Conservation (phyloP, 2,329 filamentous ascomycete species). For the Colletotrichum spinosum region DNA sequence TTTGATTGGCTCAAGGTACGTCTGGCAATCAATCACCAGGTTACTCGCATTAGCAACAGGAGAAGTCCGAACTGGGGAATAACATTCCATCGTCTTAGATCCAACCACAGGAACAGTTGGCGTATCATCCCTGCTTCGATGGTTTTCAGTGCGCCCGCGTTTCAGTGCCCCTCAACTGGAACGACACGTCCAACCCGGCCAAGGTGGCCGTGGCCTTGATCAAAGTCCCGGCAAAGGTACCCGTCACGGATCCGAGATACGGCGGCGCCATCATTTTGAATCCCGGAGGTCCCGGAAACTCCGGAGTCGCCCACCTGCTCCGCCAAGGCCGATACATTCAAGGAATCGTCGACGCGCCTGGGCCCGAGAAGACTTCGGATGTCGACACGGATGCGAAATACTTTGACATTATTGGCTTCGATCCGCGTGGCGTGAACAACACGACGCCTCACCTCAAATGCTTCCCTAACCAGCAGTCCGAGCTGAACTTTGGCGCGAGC, state of each 20-base stretch:
- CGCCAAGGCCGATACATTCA: slow-evolving; percentile 32
- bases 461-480: slow-evolving; percentile 44
- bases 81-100: slow-evolving; percentile 25
- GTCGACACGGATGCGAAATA: slow-evolving; percentile 32
- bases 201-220: slow-evolving; percentile 33
- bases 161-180: slow-evolving; percentile 37
- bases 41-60: not conserved
- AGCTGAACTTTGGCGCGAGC: not conserved
- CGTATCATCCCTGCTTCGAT: slow-evolving; percentile 29
- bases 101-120: slow-evolving; percentile 29
- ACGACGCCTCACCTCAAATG: slow-evolving; percentile 54
- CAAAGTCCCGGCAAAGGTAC: slow-evolving; percentile 35
- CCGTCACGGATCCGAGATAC: slow-evolving; percentile 36
- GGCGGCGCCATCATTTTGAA: slow-evolving; percentile 36
- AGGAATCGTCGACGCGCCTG: slow-evolving; percentile 21
- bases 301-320: slow-evolving; percentile 33
- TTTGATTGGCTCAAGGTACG: slow-evolving; percentile 19
- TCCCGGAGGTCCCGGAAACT: slow-evolving; percentile 37
- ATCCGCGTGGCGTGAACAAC: slow-evolving; percentile 55
- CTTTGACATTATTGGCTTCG: slow-evolving; percentile 57
- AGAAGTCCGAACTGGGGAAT: slow-evolving; percentile 4
- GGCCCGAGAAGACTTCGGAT: not conserved
- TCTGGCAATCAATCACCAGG: not conserved
- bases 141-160: slow-evolving; percentile 34
- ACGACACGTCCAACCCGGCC: slow-evolving; percentile 14